A percentile compares a stretch with the other conserved stretches of the same genome.
These are phyloP conservation scores for Mycena olivaceomarginata DNA, from an alignment of 768 basidiomycete species.

Conservation along the genomic window DNA sequence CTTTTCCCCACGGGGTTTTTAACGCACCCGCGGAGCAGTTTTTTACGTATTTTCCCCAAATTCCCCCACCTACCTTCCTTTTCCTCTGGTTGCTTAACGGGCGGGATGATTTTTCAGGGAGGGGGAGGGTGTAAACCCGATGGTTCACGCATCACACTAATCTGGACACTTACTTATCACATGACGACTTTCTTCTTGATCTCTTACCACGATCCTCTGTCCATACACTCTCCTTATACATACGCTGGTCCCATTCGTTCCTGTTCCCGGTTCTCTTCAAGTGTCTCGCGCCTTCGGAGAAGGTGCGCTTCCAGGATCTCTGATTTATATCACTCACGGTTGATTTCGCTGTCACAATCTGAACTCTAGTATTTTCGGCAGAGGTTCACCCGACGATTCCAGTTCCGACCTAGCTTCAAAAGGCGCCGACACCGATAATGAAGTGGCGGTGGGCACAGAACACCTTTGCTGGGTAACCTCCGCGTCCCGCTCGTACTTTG, in stretches of 20 bases:
- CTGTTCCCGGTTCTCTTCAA: background rate
- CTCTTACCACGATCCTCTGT: background rate
- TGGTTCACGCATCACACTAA: too few species aligned
- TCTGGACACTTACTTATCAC: too few species aligned
- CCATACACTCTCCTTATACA: background rate
- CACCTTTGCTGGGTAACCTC: background rate
- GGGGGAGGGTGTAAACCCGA: too few species aligned
- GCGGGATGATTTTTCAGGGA: too few species aligned
- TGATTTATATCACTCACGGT: background rate
- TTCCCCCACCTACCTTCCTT: too few species aligned
- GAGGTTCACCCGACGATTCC: background rate
- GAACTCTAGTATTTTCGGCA: background rate
- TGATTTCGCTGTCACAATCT: background rate
- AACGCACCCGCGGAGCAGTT: too few species aligned
- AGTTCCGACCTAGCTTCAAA: background rate
- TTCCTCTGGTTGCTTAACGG: too few species aligned
- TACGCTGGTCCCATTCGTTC: background rate
- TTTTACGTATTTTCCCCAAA: too few species aligned
- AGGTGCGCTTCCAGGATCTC: too few species aligned
- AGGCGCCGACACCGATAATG: constrained; percentile 11
- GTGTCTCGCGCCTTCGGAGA: too few species aligned
- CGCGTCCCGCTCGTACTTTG: background rate
- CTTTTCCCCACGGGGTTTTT: too few species aligned
- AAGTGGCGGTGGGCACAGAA: constrained; percentile 11
- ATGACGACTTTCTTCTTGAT: background rate